phyloP scores from a whole-genome alignment of 2,329 filamentous ascomycete genomes.

The Neofusicoccum sp. region DNA sequence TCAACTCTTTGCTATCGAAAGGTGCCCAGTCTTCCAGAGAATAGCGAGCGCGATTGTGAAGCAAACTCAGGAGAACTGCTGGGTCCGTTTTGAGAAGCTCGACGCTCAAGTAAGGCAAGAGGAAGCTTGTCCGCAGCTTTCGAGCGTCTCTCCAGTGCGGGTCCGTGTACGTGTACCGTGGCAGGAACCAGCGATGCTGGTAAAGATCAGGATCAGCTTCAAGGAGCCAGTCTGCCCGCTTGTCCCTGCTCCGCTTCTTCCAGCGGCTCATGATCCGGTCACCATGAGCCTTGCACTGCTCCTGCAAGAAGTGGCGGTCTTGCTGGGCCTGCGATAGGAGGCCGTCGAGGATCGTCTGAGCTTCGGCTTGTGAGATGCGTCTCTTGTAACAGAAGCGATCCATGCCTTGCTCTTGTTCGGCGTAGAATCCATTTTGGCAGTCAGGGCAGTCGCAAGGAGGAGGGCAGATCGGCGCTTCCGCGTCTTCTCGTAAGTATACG shows the following conservation, averaged over 20 bases:
- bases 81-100: slow-evolving; percentile 14
- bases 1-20: slow-evolving; percentile 19
- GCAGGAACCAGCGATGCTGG: slow-evolving; percentile 12
- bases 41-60: slow-evolving; percentile 18
- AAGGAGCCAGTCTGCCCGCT: slow-evolving; percentile 12
- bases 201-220: slow-evolving; percentile 11
- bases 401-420: neutral
- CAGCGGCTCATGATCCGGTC: slow-evolving; percentile 23
- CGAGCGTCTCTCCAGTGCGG: slow-evolving; percentile 9
- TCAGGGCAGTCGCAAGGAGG: neutral
- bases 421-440: neutral
- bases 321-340: neutral
- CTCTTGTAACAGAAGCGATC: neutral
- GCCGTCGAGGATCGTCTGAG: neutral
- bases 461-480: neutral
- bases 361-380: neutral
- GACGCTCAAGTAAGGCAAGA: slow-evolving; percentile 21
- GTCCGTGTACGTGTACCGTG: neutral
- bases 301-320: slow-evolving; percentile 9
- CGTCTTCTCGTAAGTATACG: neutral
- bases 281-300: neutral
- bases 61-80: slow-evolving; percentile 7
- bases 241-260: slow-evolving; percentile 20
- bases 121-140: slow-evolving; percentile 1
- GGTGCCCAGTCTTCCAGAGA: slow-evolving; percentile 18